Evolutionary conservation across 1,284 basidiomycete genomes (phyloP).

Genomic region (Pascua sp.): DNA sequence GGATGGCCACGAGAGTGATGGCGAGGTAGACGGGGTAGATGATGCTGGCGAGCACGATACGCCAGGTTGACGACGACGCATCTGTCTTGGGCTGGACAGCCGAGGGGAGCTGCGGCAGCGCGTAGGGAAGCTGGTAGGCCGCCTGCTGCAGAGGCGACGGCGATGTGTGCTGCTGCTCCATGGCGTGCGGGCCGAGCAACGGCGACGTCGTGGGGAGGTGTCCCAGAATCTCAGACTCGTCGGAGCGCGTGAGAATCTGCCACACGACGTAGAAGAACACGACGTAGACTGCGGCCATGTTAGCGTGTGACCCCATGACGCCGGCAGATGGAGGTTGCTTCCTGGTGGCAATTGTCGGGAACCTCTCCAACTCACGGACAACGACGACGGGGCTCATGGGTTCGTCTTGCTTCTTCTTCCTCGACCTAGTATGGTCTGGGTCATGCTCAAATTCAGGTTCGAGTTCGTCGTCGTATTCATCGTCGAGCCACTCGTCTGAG

Average conservation of each 20-base stretch:
- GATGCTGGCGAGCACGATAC: constrained; percentile 22
- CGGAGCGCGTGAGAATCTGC: constrained; percentile 44
- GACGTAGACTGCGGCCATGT: constrained; percentile 36
- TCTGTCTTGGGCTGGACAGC: not conserved
- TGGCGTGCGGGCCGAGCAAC: constrained; percentile 12
- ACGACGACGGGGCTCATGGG: constrained; percentile 43
- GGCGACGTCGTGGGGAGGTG: constrained; percentile 28
- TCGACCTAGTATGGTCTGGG: not conserved
- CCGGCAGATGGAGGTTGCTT: not conserved
- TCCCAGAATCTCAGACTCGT: constrained; percentile 41
- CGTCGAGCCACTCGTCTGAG: not conserved
- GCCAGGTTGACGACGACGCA: constrained; percentile 19
- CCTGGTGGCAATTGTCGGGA: too few relatives aligned
- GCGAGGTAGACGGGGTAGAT: constrained; percentile 39
- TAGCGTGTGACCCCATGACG: not conserved
- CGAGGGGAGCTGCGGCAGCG: constrained; percentile 24
- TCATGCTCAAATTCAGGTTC: too few relatives aligned
- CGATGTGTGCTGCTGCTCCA: constrained; percentile 5
- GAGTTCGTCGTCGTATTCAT: not conserved
- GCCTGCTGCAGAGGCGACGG: constrained; percentile 7
- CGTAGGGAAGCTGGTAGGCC: constrained; percentile 33
- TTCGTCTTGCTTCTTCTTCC: constrained; percentile 23
- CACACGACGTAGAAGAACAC: constrained; percentile 41
- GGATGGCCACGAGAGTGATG: constrained; percentile 34
- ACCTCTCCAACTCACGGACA: constrained; percentile 31